phyloP scores from a whole-genome alignment of 345 rosid genomes.

The Sapria himalayana region DNA sequence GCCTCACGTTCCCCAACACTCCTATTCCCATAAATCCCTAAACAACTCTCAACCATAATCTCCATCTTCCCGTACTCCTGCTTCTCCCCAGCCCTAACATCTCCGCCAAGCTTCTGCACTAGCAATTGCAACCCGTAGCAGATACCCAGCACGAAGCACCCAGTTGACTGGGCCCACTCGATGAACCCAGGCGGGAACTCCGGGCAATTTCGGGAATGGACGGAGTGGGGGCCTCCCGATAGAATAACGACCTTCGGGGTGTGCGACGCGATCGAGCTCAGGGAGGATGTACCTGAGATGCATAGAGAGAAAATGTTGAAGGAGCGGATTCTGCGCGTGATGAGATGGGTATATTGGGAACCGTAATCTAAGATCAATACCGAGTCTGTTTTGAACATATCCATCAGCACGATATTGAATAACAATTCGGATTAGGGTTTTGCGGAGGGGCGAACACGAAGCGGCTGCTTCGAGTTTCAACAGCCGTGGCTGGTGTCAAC shows the following conservation, averaged over 20 bases:
- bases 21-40: constrained; percentile 43
- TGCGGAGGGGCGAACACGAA: no score
- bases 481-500: no score
- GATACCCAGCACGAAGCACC: constrained; percentile 48
- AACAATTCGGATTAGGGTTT: no score
- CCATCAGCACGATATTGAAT: no score
- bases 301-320: constrained; percentile 75
- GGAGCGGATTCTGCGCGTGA: constrained; percentile 76
- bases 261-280: constrained; percentile 28
- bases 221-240: constrained; percentile 95
- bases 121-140: constrained; percentile 79
- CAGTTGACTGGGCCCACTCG: constrained; percentile 45
- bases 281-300: constrained; percentile 63
- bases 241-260: constrained; percentile 68
- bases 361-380: constrained; percentile 88
- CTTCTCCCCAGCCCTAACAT: constrained; percentile 46
- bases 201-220: constrained; percentile 51
- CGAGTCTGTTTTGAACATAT: constrained; percentile 38
- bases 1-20: constrained; percentile 46
- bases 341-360: constrained; percentile 85
- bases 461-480: no score
- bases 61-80: constrained; percentile 98
- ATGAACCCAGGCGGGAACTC: constrained; percentile 49
- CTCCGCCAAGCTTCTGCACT: constrained; percentile 73
- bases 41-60: constrained; percentile 32